Evolutionary conservation across 257 asterid species (phyloP), one percentile per base, ranked within the genome.

Genomic region (Rubia yunnanensis): DNA sequence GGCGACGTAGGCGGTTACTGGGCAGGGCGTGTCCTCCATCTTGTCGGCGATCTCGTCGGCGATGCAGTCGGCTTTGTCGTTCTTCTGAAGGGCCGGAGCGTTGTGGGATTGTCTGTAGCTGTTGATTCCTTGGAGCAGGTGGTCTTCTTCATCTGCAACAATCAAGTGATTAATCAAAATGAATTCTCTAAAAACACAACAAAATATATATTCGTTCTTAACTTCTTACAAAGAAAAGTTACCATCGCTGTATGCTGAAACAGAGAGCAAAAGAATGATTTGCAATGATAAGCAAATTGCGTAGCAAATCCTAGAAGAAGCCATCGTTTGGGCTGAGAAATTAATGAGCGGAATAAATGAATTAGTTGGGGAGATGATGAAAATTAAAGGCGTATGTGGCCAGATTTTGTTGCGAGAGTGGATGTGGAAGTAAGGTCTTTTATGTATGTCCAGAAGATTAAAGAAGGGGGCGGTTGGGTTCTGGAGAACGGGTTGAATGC

Each of bases 101-200:
- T 17, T 56, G 8, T 32, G 69, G 11, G 88, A 54, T 57, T 84
- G 92, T 56, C 96, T 11, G 81, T 81, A 88, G 73, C 90, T 84
- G 82, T 88, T 88, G 78, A 88, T 70, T 1, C 95, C 95, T 32
- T 77, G 73, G 0, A 88, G 84, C 1, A 88, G 82, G 65, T 80
- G 74, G 10, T 74, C 92, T 39, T 80, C 86, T 30, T 84, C 94
- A 7, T 85, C 95, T 87, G 83, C 63, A 55, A 6, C 5, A 39
- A 5, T 46, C 44, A 20, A 17, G 10, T 4, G 3, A 41, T 41
- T 44, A 10, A 14, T 15, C 20, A 44, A 44, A 0, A 11, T 15
- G 14, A 18, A 48, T 17, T 17, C 39, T 35, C 39, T 35, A 35
- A 4, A 35, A 9, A 35, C n/a, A n/a, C n/a, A n/a, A n/a, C n/a